phyloP scores from a whole-genome alignment of 2,329 filamentous ascomycete genomes.

The Penicillium rolfsii region DNA sequence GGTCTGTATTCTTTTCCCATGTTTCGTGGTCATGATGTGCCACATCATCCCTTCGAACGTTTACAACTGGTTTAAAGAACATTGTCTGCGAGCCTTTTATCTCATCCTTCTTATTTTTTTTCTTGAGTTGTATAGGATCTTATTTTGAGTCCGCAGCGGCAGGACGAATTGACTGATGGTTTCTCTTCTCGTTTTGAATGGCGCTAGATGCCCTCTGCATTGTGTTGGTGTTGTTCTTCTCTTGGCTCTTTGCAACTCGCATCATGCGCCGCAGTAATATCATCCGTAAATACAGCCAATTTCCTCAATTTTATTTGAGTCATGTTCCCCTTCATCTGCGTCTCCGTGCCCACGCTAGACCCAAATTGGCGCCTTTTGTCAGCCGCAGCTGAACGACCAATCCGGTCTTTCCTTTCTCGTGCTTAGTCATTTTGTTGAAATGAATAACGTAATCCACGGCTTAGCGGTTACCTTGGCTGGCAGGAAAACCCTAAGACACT shows the following conservation, averaged over 20 bases:
- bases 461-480: too few species aligned
- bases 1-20: slow-evolving; percentile 21
- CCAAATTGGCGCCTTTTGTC: neutral
- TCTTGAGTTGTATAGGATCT: slow-evolving; percentile 25
- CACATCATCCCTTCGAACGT: slow-evolving; percentile 14
- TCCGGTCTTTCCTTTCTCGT: too few species aligned
- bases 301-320: neutral
- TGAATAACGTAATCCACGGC: too few species aligned
- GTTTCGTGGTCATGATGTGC: neutral
- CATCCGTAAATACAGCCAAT: neutral
- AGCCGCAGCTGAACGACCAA: neutral
- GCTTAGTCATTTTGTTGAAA: too few species aligned
- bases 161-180: slow-evolving; percentile 20
- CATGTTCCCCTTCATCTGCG: neutral
- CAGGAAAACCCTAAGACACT: too few species aligned
- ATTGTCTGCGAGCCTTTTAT: slow-evolving; percentile 7
- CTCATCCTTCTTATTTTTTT: slow-evolving; percentile 3
- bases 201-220: slow-evolving; percentile 13
- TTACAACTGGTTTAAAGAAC: slow-evolving; percentile 9
- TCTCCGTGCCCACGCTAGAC: neutral
- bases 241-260: slow-evolving; percentile 1
- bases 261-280: neutral
- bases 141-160: slow-evolving; percentile 13
- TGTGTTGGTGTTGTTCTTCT: slow-evolving; percentile 9
- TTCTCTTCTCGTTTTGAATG: slow-evolving; percentile 11